phyloP scores from a whole-genome alignment of 2,329 filamentous ascomycete species.

The Fusarium dlaminii region DNA sequence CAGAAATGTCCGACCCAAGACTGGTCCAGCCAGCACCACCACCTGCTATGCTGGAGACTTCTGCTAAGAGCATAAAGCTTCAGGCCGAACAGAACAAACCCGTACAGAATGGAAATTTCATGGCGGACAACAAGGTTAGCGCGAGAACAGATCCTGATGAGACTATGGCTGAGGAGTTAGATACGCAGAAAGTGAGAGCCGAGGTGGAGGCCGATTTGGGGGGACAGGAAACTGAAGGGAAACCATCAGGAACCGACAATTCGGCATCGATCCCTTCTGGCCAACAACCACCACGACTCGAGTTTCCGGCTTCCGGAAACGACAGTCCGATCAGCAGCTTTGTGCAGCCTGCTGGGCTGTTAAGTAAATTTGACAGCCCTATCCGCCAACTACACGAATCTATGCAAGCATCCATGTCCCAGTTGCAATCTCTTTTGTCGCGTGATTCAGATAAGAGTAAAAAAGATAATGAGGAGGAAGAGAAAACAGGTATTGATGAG shows the following conservation, averaged over 20 bases:
- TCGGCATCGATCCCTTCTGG: constrained; percentile 44
- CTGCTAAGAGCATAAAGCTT: constrained; percentile 41
- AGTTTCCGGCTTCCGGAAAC: constrained; percentile 29
- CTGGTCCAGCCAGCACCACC: constrained; percentile 59
- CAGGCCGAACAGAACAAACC: constrained; percentile 27
- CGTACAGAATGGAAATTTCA: constrained; percentile 12
- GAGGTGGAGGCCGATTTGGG: constrained; percentile 36
- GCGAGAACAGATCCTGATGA: constrained; percentile 28
- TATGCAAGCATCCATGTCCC: constrained; percentile 6
- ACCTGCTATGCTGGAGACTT: constrained; percentile 37
- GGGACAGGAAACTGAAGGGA: constrained; percentile 21
- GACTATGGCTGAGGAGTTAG: constrained; percentile 41
- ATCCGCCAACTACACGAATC: constrained; percentile 33
- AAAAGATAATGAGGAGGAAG: not conserved
- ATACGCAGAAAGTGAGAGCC: constrained; percentile 45
- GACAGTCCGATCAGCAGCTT: constrained; percentile 36
- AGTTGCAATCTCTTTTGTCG: not conserved
- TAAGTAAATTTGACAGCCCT: constrained; percentile 31
- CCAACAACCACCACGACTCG: constrained; percentile 38
- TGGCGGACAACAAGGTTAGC: constrained; percentile 42
- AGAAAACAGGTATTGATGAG: not conserved
- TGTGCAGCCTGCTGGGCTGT: constrained; percentile 33
- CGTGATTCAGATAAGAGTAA: not conserved
- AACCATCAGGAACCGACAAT: constrained; percentile 27
- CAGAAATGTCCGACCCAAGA: constrained; percentile 74